Evolutionary conservation across 2,329 filamentous ascomycete species (phyloP).

Genomic region (Macrophomina pseudophaseolina): DNA sequence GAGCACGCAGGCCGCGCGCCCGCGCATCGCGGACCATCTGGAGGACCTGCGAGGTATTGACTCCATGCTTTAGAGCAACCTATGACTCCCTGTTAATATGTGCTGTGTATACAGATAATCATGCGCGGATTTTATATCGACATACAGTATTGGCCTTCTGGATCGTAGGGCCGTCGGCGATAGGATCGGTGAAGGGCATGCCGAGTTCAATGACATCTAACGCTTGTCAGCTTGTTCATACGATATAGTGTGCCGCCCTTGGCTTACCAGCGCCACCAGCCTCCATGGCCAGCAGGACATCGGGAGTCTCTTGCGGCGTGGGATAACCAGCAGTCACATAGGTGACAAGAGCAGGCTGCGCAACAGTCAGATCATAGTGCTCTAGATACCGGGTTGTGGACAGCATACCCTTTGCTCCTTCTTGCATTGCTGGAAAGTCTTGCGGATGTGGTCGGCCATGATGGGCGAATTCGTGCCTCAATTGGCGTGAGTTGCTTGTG

Average conservation of each 20-base stretch:
- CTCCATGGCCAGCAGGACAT: constrained; percentile 87
- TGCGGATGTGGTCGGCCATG: constrained; percentile 54
- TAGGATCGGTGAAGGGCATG: constrained; percentile 96
- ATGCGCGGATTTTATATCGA: constrained; percentile 30
- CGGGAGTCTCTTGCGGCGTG: constrained; percentile 77
- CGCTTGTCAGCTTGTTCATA: constrained; percentile 26
- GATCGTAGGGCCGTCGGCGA: constrained; percentile 96
- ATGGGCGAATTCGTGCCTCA: constrained; percentile 26
- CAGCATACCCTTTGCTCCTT: constrained; percentile 50
- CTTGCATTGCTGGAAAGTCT: constrained; percentile 57
- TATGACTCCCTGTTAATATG: constrained; percentile 32
- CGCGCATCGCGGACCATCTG: constrained; percentile 84
- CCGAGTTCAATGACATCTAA: constrained; percentile 93
- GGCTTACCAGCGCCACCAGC: constrained; percentile 82
- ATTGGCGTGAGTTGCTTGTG: background rate
- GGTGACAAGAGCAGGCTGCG: constrained; percentile 82
- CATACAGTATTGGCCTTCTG: constrained; percentile 88
- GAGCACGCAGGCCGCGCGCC: constrained; percentile 75
- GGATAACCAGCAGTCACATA: constrained; percentile 97
- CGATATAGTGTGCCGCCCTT: constrained; percentile 29
- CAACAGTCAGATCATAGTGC: background rate
- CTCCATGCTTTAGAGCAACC: constrained; percentile 83
- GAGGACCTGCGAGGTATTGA: constrained; percentile 79
- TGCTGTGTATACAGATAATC: background rate
- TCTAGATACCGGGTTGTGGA: background rate